These are phyloP conservation scores for Biscogniauxia sp. DNA, from an alignment of 2,329 filamentous ascomycete genomes.

Conservation along the genomic window DNA sequence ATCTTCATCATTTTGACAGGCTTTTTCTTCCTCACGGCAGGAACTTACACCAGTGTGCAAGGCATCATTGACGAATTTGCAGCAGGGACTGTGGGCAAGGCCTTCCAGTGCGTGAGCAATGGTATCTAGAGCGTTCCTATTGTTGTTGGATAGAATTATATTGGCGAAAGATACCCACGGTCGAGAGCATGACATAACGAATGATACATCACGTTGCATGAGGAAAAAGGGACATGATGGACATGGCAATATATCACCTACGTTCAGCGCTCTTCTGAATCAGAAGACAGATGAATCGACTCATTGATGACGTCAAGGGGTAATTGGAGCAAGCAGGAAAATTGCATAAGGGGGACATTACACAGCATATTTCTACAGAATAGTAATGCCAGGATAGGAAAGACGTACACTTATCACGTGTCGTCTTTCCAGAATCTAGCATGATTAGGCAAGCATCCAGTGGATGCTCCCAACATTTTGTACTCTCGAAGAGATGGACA, in stretches of 20 bases:
- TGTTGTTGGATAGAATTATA: slow-evolving; percentile 14
- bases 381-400: slow-evolving; percentile 28
- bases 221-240: background rate
- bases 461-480: slow-evolving; percentile 15
- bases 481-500: background rate
- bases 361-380: slow-evolving; percentile 15
- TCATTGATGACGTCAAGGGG: background rate
- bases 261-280: background rate
- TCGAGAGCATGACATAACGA: slow-evolving; percentile 5
- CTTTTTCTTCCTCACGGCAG: slow-evolving; percentile 75
- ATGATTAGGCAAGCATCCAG: slow-evolving; percentile 21
- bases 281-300: slow-evolving; percentile 1
- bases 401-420: slow-evolving; percentile 10
- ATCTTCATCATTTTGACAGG: slow-evolving; percentile 70
- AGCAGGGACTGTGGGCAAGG: slow-evolving; percentile 60
- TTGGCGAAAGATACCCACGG: slow-evolving; percentile 22
- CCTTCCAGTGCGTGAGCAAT: slow-evolving; percentile 73
- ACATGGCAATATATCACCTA: slow-evolving; percentile 1
- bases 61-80: slow-evolving; percentile 73
- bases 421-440: slow-evolving; percentile 20
- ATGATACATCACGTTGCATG: slow-evolving; percentile 1
- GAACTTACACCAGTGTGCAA: slow-evolving; percentile 77
- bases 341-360: slow-evolving; percentile 2
- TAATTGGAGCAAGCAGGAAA: background rate
- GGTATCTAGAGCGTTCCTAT: slow-evolving; percentile 45